A percentile compares a stretch with the other conserved stretches of the same genome.
Conservation (phyloP, 192 early-diverging fungal species). For the Backusella tarrabulga region DNA sequence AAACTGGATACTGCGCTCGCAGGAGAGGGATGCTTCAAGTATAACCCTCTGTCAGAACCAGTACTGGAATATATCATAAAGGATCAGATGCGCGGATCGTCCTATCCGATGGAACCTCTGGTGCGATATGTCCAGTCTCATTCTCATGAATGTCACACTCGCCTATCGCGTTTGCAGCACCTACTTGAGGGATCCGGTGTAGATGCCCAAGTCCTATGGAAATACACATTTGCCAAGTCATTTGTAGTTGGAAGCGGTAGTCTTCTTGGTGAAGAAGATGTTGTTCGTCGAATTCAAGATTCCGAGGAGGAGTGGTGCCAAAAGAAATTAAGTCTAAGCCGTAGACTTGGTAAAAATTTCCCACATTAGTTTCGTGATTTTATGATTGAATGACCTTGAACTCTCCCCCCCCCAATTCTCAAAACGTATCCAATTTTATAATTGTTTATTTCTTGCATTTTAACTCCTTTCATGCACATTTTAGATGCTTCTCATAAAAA, state of each 20-base stretch:
- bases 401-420: background rate
- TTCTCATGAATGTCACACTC: conserved; percentile 30
- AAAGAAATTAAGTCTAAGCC: conserved; percentile 1
- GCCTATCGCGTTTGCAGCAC: conserved; percentile 23
- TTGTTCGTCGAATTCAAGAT: conserved; percentile 28
- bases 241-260: conserved; percentile 26
- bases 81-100: background rate
- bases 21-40: conserved; percentile 28
- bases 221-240: conserved; percentile 34
- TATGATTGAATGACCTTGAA: background rate
- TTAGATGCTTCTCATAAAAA: conserved; percentile 3
- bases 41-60: conserved; percentile 28
- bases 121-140: conserved; percentile 28
- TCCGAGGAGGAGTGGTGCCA: conserved; percentile 33
- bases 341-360: conserved; percentile 9
- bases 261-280: conserved; percentile 32
- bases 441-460: conserved; percentile 4
- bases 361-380: conserved; percentile 8
- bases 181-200: conserved; percentile 27
- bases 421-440: background rate
- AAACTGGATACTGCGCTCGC: conserved; percentile 11
- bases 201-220: conserved; percentile 34
- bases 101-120: conserved; percentile 5
- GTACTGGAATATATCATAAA: conserved; percentile 23
- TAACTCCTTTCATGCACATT: conserved; percentile 6